Evolutionary conservation across 768 basidiomycete genomes (phyloP).

Genomic region (Auricularia heimuer): DNA sequence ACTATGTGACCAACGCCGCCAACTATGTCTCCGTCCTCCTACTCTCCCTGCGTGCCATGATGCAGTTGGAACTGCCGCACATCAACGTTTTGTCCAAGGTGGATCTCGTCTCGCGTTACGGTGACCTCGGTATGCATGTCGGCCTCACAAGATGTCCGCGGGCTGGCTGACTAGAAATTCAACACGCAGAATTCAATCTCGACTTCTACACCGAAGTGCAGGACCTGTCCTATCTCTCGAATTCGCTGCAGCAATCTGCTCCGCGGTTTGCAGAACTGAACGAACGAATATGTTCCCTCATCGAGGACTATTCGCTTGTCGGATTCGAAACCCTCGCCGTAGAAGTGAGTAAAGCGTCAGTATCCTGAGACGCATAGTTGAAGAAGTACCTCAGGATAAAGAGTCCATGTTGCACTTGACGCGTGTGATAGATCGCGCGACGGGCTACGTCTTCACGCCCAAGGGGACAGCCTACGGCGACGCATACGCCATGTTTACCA

Average conservation of each 20-base stretch:
- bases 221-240: conserved; percentile 82
- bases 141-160: conserved; percentile 1
- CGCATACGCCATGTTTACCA: conserved; percentile 54
- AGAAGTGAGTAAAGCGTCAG: conserved; percentile 45
- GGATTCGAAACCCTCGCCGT: conserved; percentile 96
- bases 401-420: conserved; percentile 87
- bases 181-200: conserved; percentile 76
- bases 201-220: conserved; percentile 98
- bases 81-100: conserved; percentile 95
- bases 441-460: conserved; percentile 68
- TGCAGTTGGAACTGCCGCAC: conserved; percentile 97
- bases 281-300: conserved; percentile 81
- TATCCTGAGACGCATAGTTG: not conserved
- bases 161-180: conserved; percentile 1
- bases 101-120: conserved; percentile 82
- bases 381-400: conserved; percentile 56
- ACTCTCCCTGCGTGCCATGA: conserved; percentile 88
- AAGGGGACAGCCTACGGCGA: conserved; percentile 36
- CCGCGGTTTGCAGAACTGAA: conserved; percentile 73
- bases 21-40: conserved; percentile 92
- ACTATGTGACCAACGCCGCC: conserved; percentile 91
- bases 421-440: conserved; percentile 77
- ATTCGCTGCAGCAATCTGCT: conserved; percentile 52
- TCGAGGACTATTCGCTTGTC: conserved; percentile 88
- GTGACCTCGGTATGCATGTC: conserved; percentile 65